Percentiles rank a stretch among this genome's conserved stretches.
phyloP scores from a whole-genome alignment of 805 yeast genomes.

The Henningerozyma blattae region DNA sequence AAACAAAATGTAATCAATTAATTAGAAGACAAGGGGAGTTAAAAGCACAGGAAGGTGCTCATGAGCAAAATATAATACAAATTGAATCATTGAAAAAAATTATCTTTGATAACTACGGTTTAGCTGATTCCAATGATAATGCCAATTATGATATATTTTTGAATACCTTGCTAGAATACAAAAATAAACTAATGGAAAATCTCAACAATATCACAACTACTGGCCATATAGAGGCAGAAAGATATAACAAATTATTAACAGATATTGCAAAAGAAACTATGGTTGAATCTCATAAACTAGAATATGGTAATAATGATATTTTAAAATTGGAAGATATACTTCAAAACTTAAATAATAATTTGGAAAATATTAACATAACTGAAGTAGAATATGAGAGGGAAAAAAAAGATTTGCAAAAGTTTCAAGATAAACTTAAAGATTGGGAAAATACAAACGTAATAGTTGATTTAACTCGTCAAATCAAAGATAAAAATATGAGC shows the following conservation, averaged over 20 bases:
- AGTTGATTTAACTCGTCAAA: slow-evolving; percentile 21
- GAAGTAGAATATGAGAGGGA: slow-evolving; percentile 39
- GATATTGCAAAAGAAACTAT: slow-evolving; percentile 7
- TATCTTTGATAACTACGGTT: neutral
- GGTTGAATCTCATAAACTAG: slow-evolving; percentile 26
- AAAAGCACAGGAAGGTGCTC: slow-evolving; percentile 29
- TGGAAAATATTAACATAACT: slow-evolving; percentile 24
- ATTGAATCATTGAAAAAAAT: neutral
- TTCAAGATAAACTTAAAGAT: slow-evolving; percentile 25
- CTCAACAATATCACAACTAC: neutral
- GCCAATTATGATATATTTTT: neutral
- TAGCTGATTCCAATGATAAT: neutral
- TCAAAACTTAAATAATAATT: slow-evolving; percentile 25
- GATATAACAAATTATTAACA: slow-evolving; percentile 2
- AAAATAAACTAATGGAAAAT: neutral
- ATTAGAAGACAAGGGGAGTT: slow-evolving; percentile 46
- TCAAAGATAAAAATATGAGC: slow-evolving; percentile 28
- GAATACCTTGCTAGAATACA: neutral
- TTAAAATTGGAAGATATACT: slow-evolving; percentile 26
- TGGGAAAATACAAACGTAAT: slow-evolving; percentile 22
- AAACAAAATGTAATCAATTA: slow-evolving; percentile 26
- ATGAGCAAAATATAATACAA: slow-evolving; percentile 3
- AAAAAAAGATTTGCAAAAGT: slow-evolving; percentile 28
- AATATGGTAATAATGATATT: slow-evolving; percentile 36
- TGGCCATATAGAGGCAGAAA: slow-evolving; percentile 11